Percentiles rank a stretch among this genome's conserved stretches.
Evolutionary conservation across 345 rosid genomes (phyloP).

Genomic region (Eutrema yunnanense): DNA sequence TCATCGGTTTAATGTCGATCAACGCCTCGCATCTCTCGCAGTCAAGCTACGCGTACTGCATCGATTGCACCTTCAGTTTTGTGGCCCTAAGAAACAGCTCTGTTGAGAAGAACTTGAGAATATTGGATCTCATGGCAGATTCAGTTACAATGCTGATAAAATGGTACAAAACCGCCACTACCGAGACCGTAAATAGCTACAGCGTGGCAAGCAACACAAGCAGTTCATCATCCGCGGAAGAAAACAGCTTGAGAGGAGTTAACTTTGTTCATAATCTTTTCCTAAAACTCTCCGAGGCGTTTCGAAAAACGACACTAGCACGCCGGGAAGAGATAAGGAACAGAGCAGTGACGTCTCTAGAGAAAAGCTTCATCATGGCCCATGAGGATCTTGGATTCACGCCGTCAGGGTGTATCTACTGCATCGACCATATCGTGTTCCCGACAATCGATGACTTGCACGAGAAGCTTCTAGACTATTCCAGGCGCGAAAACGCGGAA

Average conservation of each 20-base stretch:
- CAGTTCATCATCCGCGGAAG: conserved; percentile 42
- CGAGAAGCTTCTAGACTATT: conserved; percentile 79
- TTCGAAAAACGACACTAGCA: conserved; percentile 71
- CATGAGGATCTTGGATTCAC: conserved; percentile 60
- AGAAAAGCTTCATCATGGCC: conserved; percentile 46
- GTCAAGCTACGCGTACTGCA: conserved; percentile 55
- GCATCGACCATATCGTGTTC: conserved; percentile 30
- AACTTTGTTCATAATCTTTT: conserved; percentile 45
- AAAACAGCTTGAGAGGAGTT: conserved; percentile 40
- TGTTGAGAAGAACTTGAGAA: conserved; percentile 59
- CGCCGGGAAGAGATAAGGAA: conserved; percentile 81
- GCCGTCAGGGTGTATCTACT: conserved; percentile 50
- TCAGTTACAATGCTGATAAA: conserved; percentile 46
- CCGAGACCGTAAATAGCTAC: conserved; percentile 38
- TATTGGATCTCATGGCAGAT: conserved; percentile 66
- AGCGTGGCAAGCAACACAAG: conserved; percentile 48
- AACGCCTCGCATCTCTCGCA: conserved; percentile 41
- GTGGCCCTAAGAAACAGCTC: conserved; percentile 62
- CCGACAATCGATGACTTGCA: conserved; percentile 68
- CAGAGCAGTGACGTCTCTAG: conserved; percentile 49
- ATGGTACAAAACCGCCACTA: conserved; percentile 42
- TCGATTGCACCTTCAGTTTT: conserved; percentile 79
- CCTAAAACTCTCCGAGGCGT: conserved; percentile 72
- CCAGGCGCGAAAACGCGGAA: conserved; percentile 71
- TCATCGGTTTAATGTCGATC: conserved; percentile 51